Evolutionary conservation across 306 rosid species (phyloP).

Genomic region (Pterocarpus macrocarpus): DNA sequence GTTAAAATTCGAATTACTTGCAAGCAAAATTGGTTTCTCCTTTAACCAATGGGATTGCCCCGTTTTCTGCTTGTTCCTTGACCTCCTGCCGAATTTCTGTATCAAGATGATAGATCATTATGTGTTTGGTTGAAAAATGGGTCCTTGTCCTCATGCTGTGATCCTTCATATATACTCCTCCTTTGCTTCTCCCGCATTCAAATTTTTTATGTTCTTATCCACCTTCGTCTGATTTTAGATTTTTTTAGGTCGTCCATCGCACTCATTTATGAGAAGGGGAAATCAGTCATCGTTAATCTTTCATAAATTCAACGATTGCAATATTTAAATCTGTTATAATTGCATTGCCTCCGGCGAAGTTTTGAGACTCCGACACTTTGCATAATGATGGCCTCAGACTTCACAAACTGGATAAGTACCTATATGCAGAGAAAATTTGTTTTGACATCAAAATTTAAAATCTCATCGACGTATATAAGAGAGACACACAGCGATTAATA

Average conservation of each 20-base stretch:
- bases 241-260: not conserved
- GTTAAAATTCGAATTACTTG: slow-evolving; percentile 8
- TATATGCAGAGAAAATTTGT: too few relatives aligned
- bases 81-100: not conserved
- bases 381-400: not conserved
- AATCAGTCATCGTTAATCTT: not conserved
- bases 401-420: too few relatives aligned
- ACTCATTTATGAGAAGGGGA: not conserved
- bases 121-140: not conserved
- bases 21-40: not conserved
- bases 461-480: too few relatives aligned
- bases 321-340: slow-evolving; percentile 5
- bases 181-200: not conserved
- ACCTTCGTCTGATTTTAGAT: not conserved
- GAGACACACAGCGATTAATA: too few relatives aligned
- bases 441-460: too few relatives aligned
- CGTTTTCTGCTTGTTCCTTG: not conserved
- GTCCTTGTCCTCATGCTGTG: not conserved
- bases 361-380: too few relatives aligned
- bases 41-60: not conserved
- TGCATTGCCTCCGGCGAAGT: not conserved
- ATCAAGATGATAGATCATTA: not conserved
- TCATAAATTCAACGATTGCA: not conserved
- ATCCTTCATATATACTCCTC: not conserved
- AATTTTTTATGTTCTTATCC: not conserved